Base-by-base conservation (phyloP, 108 stramenopile species). In the Nannochloropsis gaditana region DNA sequence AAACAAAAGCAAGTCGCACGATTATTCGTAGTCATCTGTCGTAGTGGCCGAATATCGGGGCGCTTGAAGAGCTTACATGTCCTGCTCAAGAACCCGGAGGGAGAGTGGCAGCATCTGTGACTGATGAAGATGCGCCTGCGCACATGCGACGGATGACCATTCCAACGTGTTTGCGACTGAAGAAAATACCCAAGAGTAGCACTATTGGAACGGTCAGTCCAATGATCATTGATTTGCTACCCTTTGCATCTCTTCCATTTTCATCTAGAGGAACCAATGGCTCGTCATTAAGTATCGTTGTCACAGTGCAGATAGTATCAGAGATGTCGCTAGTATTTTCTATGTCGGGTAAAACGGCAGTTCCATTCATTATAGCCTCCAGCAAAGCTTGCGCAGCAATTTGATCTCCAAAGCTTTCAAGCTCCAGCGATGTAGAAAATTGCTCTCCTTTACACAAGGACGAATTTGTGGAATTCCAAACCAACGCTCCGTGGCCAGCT, bases 371-470 rank as follows among this genome's bases (percentile, higher is more conserved):
- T 4, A 73, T 73, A n/a, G 59, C 59, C 6, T 15, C 59, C 15
- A 73, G 59, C 2, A 73, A n/a, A n/a, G 15, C 59, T 15, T 2
- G 59, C 19, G n/a, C n/a, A 3, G 59, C 59, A 6, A n/a, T n/a
- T 73, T 73, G 19, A n/a, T 73, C 59, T 73, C 59, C 59, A 73
- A n/a, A 73, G 59, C n/a, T 73, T n/a, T 73, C 59, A n/a, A 73
- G 59, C n/a, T 15, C 59, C 59, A 73, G 2, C 4, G 59, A n/a
- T 15, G 59, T 73, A n/a, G 59, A n/a, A 73, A n/a, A 73, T 15
- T 73, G 59, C 59, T 73, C 19, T 73, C 59, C 59, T 4, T n/a
- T n/a, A n/a, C 59, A 73, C 59, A 73, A 73, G 19, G 59, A 73
- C 59, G 59, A 73, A n/a, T 73, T 3, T n/a, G 59, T n/a, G 2